These are phyloP conservation scores for Byssoonygena ceratinophila DNA, from an alignment of 2,329 filamentous ascomycete species.

Conservation along the genomic window DNA sequence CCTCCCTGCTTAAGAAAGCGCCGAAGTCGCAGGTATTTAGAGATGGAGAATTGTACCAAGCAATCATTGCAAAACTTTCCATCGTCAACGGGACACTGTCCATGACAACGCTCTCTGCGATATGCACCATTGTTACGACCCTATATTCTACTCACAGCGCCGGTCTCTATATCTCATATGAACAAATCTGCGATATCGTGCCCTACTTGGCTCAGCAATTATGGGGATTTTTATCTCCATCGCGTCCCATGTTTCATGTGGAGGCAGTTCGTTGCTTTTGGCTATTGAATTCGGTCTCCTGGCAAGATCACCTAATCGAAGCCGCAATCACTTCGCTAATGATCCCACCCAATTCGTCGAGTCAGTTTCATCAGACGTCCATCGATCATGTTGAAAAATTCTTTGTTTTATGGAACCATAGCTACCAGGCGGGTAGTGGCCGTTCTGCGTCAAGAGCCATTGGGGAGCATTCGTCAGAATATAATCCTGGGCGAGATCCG, in stretches of 20 bases:
- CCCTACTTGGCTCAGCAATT: constrained; percentile 58
- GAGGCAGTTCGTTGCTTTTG: constrained; percentile 80
- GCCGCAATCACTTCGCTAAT: constrained; percentile 63
- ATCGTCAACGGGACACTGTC: constrained; percentile 20
- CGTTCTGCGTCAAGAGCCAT: constrained; percentile 19
- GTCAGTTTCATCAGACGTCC: constrained; percentile 24
- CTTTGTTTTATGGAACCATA: constrained; percentile 36
- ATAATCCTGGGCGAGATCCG: constrained; percentile 16
- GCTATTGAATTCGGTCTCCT: constrained; percentile 66
- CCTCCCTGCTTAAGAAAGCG: constrained; percentile 37
- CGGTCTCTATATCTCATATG: constrained; percentile 31
- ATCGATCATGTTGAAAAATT: constrained; percentile 31
- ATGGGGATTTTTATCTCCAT: constrained; percentile 73
- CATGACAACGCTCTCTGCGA: constrained; percentile 29
- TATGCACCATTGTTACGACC: constrained; percentile 42
- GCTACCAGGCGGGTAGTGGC: constrained; percentile 32
- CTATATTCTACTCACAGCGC: constrained; percentile 30
- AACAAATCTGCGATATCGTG: constrained; percentile 51
- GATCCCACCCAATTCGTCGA: constrained; percentile 38
- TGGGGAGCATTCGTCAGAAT: constrained; percentile 15
- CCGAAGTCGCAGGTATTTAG: constrained; percentile 29
- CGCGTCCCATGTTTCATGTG: constrained; percentile 83
- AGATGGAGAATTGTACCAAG: constrained; percentile 28
- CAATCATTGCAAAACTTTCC: constrained; percentile 24
- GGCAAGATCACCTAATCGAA: constrained; percentile 63